Evolutionary conservation across 176 grass and related monocot genomes (phyloP), one percentile per base, ranked within the genome.

Genomic region (Oryza glumipatula): DNA sequence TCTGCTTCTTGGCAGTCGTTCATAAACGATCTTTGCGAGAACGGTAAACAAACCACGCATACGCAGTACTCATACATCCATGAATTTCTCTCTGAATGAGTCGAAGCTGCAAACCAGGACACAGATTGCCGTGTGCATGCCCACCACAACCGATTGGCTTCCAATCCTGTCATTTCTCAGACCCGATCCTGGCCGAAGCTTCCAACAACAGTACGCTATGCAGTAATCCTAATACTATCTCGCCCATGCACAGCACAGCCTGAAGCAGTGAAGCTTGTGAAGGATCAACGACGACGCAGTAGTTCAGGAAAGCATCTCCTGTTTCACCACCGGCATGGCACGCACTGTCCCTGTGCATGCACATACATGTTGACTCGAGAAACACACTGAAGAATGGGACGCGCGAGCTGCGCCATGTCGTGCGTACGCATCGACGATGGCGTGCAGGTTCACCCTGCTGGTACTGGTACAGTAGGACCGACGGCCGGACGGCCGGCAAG

Each of bases 141-240:
- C 60, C 49, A 80, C 30, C 36, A 70, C 70, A 4, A 70, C 47
- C 35, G 81, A 75, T 84, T 67, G 68, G 74, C 44, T 54, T 83
- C 33, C 11, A 38, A 4, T 32, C 17, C 73, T 77, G 73, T 48
- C 49, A 39, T 43, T 54, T 65, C 17, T 44, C 38, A 44, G 23
- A 23, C 49, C 28, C 36, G 48, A 19, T 10, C 28, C 74, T 44
- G 73, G 3, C 5, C 35, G 81, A 75, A 88, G 87, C 82, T 89
- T 80, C 87, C 14, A 1, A 4, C 9, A 83, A 68, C 76, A 75
- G 80, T 88, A 72, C 58, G 39, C 19, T 70, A 5, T 24, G 14
- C 32, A 72, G 14, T 15, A 1, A 3, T 44, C 43, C 33, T 35
- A 4, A 1, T 30, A 30, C 39, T 41, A 19, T 71, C 76, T 51